Conservation (phyloP, 1,284 basidiomycete species). For the Exobasidium rhododendri region DNA sequence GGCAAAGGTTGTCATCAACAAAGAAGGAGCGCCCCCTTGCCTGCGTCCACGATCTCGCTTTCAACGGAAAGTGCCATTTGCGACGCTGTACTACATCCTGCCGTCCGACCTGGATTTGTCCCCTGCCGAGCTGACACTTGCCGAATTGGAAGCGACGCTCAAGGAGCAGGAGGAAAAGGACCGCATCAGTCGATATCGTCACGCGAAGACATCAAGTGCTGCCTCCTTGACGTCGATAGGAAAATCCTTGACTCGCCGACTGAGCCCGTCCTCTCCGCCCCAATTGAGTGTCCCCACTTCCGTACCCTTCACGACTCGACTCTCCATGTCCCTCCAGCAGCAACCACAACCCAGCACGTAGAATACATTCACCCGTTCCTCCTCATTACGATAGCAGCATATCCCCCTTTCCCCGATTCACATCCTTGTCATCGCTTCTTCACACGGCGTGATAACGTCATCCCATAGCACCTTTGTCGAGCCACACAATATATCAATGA, state of each 20-base stretch:
- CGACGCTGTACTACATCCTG: constrained; percentile 12
- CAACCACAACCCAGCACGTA: no score
- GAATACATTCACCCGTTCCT: no score
- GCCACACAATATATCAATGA: no score
- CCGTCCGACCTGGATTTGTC: constrained; percentile 28
- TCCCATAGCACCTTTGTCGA: no score
- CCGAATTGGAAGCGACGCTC: constrained; percentile 1
- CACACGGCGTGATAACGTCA: no score
- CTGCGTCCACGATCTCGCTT: background rate
- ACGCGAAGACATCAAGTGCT: background rate
- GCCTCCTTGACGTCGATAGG: background rate
- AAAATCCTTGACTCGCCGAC: background rate
- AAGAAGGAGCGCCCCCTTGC: constrained; percentile 6
- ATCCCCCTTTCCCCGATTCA: no score
- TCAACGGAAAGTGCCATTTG: constrained; percentile 23
- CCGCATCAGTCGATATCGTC: background rate
- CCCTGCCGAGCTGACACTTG: constrained; percentile 22
- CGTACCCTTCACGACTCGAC: no score
- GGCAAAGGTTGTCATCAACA: constrained; percentile 19
- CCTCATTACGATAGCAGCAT: no score
- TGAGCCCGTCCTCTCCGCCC: background rate
- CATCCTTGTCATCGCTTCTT: no score
- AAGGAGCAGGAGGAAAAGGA: background rate
- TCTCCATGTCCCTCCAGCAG: no score
- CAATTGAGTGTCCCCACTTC: no score